phyloP scores from a whole-genome alignment of 345 rosid species.

The Gossypium rotundifolium region DNA sequence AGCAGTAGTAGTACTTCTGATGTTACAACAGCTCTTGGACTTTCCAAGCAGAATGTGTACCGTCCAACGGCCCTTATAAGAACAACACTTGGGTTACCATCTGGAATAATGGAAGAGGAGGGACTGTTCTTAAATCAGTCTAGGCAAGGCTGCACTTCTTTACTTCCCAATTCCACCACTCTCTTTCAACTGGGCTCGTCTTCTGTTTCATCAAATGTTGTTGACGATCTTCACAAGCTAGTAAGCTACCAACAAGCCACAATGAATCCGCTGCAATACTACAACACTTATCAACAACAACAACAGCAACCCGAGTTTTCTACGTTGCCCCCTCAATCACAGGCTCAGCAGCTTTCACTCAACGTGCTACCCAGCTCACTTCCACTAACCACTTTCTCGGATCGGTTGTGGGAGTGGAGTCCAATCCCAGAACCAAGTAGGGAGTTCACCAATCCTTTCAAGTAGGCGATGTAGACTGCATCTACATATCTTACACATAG shows the following conservation, averaged over 20 bases:
- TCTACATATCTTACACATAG: not conserved
- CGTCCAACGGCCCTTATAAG: constrained; percentile 33
- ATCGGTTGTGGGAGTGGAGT: constrained; percentile 84
- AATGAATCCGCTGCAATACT: constrained; percentile 33
- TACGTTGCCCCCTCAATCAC: constrained; percentile 27
- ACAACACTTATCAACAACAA: constrained; percentile 12
- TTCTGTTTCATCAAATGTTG: constrained; percentile 24
- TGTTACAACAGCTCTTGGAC: constrained; percentile 59
- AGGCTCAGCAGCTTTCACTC: constrained; percentile 36
- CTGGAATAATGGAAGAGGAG: constrained; percentile 27
- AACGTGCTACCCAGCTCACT: constrained; percentile 37
- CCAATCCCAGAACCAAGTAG: constrained; percentile 55
- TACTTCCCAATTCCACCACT: constrained; percentile 17
- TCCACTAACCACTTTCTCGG: constrained; percentile 45
- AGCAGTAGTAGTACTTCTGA: constrained; percentile 54
- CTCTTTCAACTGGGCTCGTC: constrained; percentile 23
- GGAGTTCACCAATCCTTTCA: constrained; percentile 55
- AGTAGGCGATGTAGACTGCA: constrained; percentile 28
- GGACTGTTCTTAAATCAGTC: constrained; percentile 21
- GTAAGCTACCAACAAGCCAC: constrained; percentile 52
- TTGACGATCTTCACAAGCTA: constrained; percentile 69
- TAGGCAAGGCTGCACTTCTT: constrained; percentile 21
- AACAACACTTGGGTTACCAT: constrained; percentile 23
- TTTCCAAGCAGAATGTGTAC: constrained; percentile 46
- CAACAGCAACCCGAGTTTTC: constrained; percentile 37